Percentiles rank a stretch among this genome's conserved stretches.
phyloP scores from a whole-genome alignment of 1,284 basidiomycete species.

The Xerocomus nothofagi region DNA sequence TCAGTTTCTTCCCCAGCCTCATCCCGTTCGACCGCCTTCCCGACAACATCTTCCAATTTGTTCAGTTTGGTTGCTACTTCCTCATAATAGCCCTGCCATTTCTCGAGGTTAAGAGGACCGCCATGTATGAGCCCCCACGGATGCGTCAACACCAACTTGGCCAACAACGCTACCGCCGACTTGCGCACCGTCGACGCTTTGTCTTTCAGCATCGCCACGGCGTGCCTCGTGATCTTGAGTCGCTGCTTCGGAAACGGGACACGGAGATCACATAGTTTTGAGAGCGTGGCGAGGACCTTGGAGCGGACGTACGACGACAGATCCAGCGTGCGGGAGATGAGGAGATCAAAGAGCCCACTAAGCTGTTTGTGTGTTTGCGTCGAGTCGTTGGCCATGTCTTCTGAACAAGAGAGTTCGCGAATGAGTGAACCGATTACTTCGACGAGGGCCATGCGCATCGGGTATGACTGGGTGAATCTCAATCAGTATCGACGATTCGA shows the following conservation, averaged over 20 bases:
- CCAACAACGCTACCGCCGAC: conserved; percentile 77
- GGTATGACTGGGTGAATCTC: conserved; percentile 67
- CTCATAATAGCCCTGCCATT: conserved; percentile 77
- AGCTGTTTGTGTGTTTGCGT: conserved; percentile 80
- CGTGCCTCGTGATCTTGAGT: conserved; percentile 71
- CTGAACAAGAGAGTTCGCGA: conserved; percentile 66
- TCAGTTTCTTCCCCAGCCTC: conserved; percentile 38
- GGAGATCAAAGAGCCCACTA: conserved; percentile 77
- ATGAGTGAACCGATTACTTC: conserved; percentile 86
- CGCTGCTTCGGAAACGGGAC: conserved; percentile 89
- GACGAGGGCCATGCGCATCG: conserved; percentile 92
- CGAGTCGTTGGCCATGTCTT: conserved; percentile 47
- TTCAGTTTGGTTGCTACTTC: conserved; percentile 65
- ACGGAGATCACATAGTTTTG: conserved; percentile 66
- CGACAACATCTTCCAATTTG: conserved; percentile 53
- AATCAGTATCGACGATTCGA: background rate
- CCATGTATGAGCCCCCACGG: conserved; percentile 88
- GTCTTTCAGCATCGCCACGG: conserved; percentile 84
- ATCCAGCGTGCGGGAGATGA: conserved; percentile 88
- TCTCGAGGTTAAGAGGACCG: conserved; percentile 70
- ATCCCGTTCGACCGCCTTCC: conserved; percentile 54
- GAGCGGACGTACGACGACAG: conserved; percentile 88
- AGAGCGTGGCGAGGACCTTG: conserved; percentile 81
- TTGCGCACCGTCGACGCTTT: conserved; percentile 89
- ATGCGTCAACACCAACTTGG: conserved; percentile 83